phyloP scores from a whole-genome alignment of 2,329 filamentous ascomycete species.

The Ophiognomonia clavigignenti-juglandacearum region DNA sequence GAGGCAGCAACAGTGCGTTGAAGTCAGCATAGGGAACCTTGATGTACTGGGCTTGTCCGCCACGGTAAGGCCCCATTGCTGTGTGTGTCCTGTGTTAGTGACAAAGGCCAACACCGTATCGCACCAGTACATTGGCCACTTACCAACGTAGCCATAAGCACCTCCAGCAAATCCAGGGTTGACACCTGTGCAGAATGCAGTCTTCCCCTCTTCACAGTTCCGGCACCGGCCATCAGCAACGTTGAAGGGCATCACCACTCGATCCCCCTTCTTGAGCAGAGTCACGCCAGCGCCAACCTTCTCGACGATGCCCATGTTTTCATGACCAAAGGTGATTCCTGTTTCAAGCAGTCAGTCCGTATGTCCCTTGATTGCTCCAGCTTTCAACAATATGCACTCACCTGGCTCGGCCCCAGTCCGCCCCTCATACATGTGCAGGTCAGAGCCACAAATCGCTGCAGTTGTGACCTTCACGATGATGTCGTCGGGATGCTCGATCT shows the following conservation, averaged over 20 bases:
- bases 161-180: conserved; percentile 33
- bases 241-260: conserved; percentile 62
- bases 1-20: conserved; percentile 57
- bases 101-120: too few species aligned
- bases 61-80: conserved; percentile 52
- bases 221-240: conserved; percentile 59
- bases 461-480: conserved; percentile 30
- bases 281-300: conserved; percentile 55
- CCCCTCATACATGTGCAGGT: conserved; percentile 30
- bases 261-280: conserved; percentile 56
- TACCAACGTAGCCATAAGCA: conserved; percentile 24
- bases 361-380: background rate
- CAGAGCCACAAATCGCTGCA: conserved; percentile 30
- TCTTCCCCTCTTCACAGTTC: conserved; percentile 60
- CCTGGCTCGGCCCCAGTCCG: conserved; percentile 14
- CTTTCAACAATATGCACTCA: conserved; percentile 3
- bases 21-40: conserved; percentile 64
- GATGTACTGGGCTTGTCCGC: conserved; percentile 54
- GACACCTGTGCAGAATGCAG: conserved; percentile 59
- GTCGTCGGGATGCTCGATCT: conserved; percentile 21
- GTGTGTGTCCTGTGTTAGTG: conserved; percentile 20
- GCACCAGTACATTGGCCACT: background rate
- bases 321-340: conserved; percentile 36
- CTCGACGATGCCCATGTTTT: conserved; percentile 56
- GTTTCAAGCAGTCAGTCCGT: background rate